Evolutionary conservation across 768 basidiomycete genomes (phyloP).

Genomic region (Mycena epipterygia): DNA sequence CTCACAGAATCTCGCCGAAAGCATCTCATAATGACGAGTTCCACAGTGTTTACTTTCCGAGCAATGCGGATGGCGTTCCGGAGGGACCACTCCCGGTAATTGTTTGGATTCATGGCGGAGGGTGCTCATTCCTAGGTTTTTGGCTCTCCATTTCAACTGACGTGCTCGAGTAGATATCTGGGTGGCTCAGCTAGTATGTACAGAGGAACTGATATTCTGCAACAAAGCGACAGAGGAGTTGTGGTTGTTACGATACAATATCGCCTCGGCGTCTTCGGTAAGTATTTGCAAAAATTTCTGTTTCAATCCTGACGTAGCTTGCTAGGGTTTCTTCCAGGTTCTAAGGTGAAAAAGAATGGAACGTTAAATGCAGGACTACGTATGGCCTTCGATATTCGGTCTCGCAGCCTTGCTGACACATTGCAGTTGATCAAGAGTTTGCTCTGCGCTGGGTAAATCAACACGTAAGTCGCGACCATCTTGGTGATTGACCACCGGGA

Average conservation of each 20-base stretch:
- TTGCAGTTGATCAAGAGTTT: neutral
- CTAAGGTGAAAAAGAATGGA: slow-evolving; percentile 42
- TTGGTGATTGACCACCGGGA: too few relatives aligned
- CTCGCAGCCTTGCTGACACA: neutral
- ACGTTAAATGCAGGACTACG: slow-evolving; percentile 48
- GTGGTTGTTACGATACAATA: slow-evolving; percentile 54
- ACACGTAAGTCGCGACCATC: too few relatives aligned
- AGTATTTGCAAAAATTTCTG: too few relatives aligned
- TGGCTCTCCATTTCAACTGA: neutral
- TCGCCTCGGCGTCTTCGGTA: too few relatives aligned
- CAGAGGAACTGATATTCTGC: slow-evolving; percentile 52
- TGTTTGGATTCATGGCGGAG: slow-evolving; percentile 21
- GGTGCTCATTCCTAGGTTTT: neutral
- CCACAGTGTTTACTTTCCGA: slow-evolving; percentile 11
- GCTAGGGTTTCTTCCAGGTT: slow-evolving; percentile 44
- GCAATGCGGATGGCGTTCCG: neutral
- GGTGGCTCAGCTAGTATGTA: slow-evolving; percentile 44
- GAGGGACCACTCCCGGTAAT: neutral
- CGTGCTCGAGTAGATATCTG: slow-evolving; percentile 50
- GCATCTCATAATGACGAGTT: neutral
- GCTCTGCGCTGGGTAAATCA: too few relatives aligned
- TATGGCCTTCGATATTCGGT: slow-evolving; percentile 6
- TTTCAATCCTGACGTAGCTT: neutral
- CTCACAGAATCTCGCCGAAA: too few relatives aligned
- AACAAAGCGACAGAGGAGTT: slow-evolving; percentile 48